Base-by-base conservation (phyloP, 2,329 filamentous ascomycete genomes). In the Cercospora sojina region DNA sequence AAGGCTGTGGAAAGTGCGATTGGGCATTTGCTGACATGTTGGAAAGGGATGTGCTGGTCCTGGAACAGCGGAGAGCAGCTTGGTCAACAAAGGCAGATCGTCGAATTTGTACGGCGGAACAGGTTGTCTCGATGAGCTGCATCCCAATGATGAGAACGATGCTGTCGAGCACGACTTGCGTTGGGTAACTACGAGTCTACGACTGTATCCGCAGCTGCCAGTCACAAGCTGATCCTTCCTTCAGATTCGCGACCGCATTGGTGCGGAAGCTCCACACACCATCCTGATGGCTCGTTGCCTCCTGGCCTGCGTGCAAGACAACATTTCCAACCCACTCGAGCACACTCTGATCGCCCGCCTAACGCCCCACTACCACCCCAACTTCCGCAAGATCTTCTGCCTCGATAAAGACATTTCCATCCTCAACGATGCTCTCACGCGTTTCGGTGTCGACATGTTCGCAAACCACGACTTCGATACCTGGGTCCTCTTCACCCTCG, bases 401-500 rank as follows among this genome's bases (percentile, higher is more conserved):
- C 91, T 93, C 77, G 83, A 86, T 55, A 87, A 86, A 75, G 92
- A 91, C 71, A 86, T 93, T 67, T 84, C 89, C 62, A 86, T 84
- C 5, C 90, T 90, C 1, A 83, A 92, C 3, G 88, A 92, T 71
- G 82, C 92, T 5, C 83, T 94, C 5, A 90, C 92, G 75, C 91
- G 91, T 77, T 91, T 93, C 86, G 90, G 92, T 69, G 82, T 93
- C 64, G 89, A 94, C 74, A 88, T 93, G 57, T 93, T 90, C 76
- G 83, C 80, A 25, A 66, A 75, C 65, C 67, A 72, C 82, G 78
- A 81, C n/a, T 88, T 90, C 76, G 91, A 93, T 72, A 80, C 90
- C 2, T 94, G 91, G 91, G 85, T 96, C 8, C 84, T 96, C 72
- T 96, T 97, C 79, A 96, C 92, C 0, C 83, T 97, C 88, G 70